Evolutionary conservation across 2,329 filamentous ascomycete genomes (phyloP).

Genomic region (Cordyceps javanica): DNA sequence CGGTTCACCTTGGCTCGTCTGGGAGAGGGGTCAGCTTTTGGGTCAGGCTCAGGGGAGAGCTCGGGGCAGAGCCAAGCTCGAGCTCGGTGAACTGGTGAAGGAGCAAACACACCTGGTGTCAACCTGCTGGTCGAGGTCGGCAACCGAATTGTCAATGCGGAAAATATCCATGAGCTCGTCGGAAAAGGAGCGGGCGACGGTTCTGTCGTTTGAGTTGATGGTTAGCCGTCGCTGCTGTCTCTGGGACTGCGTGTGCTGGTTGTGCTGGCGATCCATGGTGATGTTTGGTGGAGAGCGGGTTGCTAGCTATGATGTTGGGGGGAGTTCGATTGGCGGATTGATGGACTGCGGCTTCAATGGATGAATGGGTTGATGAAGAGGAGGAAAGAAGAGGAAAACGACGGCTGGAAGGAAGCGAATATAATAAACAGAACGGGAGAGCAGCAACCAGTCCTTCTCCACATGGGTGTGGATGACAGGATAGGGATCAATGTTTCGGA

Average conservation of each 20-base stretch:
- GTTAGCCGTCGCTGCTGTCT: conserved; percentile 10
- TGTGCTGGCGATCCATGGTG: conserved; percentile 1
- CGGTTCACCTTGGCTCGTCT: conserved; percentile 75
- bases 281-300: not conserved
- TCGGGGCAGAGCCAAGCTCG: not conserved
- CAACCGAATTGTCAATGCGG: conserved; percentile 72
- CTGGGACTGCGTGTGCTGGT: conserved; percentile 1
- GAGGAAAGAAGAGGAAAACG: not conserved
- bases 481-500: conserved; percentile 12
- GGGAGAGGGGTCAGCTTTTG: not conserved
- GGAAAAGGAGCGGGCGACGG: conserved; percentile 82
- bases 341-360: not conserved
- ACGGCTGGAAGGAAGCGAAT: not conserved
- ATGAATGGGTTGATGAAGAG: not conserved
- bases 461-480: conserved; percentile 8
- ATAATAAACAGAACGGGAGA: conserved; percentile 10
- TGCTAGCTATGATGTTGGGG: not conserved
- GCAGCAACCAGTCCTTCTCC: conserved; percentile 9
- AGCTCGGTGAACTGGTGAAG: not conserved
- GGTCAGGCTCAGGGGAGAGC: not conserved
- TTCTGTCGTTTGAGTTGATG: conserved; percentile 44
- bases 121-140: conserved; percentile 67
- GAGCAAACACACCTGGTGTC: conserved; percentile 65
- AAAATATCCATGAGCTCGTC: conserved; percentile 83
- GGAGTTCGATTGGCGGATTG: conserved; percentile 14